A percentile compares a stretch with the other conserved stretches of the same genome.
Evolutionary conservation across 2,329 filamentous ascomycete genomes (phyloP).

Genomic region (Aspergillus calidoustus): DNA sequence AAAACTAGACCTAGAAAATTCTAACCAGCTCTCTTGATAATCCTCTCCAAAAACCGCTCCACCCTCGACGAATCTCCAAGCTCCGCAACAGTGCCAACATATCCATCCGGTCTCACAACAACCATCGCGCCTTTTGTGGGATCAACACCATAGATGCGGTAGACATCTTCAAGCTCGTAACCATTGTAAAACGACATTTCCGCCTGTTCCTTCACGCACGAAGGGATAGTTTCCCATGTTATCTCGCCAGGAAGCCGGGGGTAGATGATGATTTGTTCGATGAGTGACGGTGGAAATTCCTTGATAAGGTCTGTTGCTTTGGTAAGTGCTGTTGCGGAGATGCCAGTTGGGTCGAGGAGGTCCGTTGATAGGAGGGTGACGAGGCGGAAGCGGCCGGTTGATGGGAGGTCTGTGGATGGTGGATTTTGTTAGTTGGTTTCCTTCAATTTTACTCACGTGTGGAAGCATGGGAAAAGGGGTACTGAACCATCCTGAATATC

Average conservation of each 20-base stretch:
- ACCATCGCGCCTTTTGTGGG: slow-evolving; percentile 32
- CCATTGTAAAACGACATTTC: slow-evolving; percentile 41
- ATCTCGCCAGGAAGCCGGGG: slow-evolving; percentile 29
- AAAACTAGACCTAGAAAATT: neutral
- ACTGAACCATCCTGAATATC: slow-evolving; percentile 39
- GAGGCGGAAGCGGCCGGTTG: slow-evolving; percentile 41
- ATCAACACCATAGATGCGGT: slow-evolving; percentile 38
- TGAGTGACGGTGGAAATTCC: slow-evolving; percentile 28
- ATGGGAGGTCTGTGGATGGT: slow-evolving; percentile 32
- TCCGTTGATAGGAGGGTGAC: slow-evolving; percentile 37
- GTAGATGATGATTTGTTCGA: slow-evolving; percentile 39
- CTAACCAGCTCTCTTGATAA: neutral
- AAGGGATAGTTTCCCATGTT: slow-evolving; percentile 36
- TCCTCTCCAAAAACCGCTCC: slow-evolving; percentile 24
- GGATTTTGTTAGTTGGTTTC: neutral
- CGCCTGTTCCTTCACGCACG: slow-evolving; percentile 31
- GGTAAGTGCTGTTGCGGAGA: slow-evolving; percentile 28
- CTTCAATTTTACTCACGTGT: too few species aligned
- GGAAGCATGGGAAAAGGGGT: neutral
- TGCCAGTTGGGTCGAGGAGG: slow-evolving; percentile 32
- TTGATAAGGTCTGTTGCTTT: slow-evolving; percentile 22
- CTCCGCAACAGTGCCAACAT: slow-evolving; percentile 32
- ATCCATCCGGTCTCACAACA: slow-evolving; percentile 43
- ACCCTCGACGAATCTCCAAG: slow-evolving; percentile 28
- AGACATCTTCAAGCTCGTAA: slow-evolving; percentile 36